Base-by-base conservation (phyloP, 331 rosid genomes). In the Ulmus americana region DNA sequence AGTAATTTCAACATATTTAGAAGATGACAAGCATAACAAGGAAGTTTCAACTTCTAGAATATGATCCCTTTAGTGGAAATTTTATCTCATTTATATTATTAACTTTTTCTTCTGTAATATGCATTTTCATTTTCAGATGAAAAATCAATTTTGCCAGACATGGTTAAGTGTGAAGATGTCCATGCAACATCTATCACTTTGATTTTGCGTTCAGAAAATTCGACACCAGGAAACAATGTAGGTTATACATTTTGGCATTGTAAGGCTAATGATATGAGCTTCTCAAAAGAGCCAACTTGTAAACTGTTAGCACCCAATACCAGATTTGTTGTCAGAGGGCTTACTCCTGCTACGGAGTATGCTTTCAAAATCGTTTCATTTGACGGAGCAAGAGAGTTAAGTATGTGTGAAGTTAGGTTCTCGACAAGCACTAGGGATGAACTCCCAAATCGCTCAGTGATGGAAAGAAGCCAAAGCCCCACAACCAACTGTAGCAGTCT, bases 401-500 rank as follows among this genome's bases (percentile, higher is more conserved):
- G 78, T 20, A 67, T 18, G 61, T 80, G 83, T 22, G 90, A 85
- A 85, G 86, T 73, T 75, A 85, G 65, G 62, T 55, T 72, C 77
- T 83, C 94, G 35, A 92, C 95, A 1, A 71, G 75, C 79, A 75
- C 74, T 56, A 76, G 67, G n/a, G 86, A 86, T 48, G 96, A 86
- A 56, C 83, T 62, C 41, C 87, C 80, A 3, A 85, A 74, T 69
- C 74, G 84, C 65, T 80, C 82, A n/a, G 81, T 82, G 47, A 75
- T 81, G 28, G 96, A 92, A 66, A 80, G 94, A 86, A 86, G 95
- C 78, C 95, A 86, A 76, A 92, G 98, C 59, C 98, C 89, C 2
- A 82, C 81, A 56, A 92, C 97, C 67, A 92, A 86, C 84, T 85
- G 83, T 41, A 92, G 98, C 65, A 84, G 86, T 85, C 95, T 92